Conservation (phyloP, 2,329 filamentous ascomycete genomes). For the Incumbomyces delicatus region DNA sequence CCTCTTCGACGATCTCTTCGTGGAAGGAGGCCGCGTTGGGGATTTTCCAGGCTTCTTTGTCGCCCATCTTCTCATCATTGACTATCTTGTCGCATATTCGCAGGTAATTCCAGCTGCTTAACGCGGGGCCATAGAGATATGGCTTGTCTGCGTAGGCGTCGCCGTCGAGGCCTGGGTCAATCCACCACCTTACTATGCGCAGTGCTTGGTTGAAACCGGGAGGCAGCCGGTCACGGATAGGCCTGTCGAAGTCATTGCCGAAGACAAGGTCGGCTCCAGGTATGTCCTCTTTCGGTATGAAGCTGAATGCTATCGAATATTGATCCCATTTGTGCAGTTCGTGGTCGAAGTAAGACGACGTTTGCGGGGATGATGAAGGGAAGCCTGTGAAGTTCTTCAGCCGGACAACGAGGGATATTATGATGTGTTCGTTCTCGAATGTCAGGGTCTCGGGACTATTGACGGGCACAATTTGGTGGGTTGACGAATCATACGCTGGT, state of each 20-base stretch:
- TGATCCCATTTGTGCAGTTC: constrained; percentile 64
- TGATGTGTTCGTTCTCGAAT: constrained; percentile 55
- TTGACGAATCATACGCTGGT: constrained; percentile 59
- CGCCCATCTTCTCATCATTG: constrained; percentile 10
- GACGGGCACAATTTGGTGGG: constrained; percentile 65
- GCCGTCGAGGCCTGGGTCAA: constrained; percentile 83
- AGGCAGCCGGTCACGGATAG: constrained; percentile 76
- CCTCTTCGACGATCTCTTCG: constrained; percentile 53
- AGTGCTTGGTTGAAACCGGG: constrained; percentile 79
- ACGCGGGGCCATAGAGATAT: constrained; percentile 71
- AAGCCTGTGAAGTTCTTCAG: constrained; percentile 60
- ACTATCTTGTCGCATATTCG: constrained; percentile 37
- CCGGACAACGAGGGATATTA: constrained; percentile 64
- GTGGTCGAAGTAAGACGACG: constrained; percentile 67
- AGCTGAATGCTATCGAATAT: constrained; percentile 73
- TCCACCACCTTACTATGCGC: constrained; percentile 76
- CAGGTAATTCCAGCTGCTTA: constrained; percentile 71
- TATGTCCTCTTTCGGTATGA: constrained; percentile 61
- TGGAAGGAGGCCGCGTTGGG: constrained; percentile 32
- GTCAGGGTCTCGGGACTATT: constrained; percentile 56
- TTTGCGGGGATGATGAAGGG: constrained; percentile 57
- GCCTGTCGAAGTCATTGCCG: constrained; percentile 89
- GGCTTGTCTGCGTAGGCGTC: constrained; percentile 81
- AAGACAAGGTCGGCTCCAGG: constrained; percentile 69
- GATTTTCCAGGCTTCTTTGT: constrained; percentile 16